Evolutionary conservation across 31 red algal genomes (phyloP), one percentile per base, ranked within the genome.

Genomic region (Bonnemaisonia californica): DNA sequence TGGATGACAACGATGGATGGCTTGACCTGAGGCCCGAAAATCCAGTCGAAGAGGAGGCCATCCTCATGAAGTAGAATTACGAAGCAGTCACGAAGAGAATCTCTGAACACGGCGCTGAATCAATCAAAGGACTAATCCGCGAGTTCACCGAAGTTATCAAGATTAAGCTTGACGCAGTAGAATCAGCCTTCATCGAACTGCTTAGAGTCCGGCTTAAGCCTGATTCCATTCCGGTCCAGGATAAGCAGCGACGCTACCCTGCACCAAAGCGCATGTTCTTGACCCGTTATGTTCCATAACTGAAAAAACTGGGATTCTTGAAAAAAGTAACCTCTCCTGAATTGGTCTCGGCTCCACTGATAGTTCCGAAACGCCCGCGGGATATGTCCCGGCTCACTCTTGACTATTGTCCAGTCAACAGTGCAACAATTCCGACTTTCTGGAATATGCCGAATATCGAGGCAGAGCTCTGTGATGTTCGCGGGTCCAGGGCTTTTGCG

Each of bases 361-460:
- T 63, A 18, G 59, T 63, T 23, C 59, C 59, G 29, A 63, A 63
- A 63, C 24, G 24, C 29, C 59, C 59, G 8, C 59, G 12, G n/a
- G 29, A 8, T 16, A 63, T 30, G 24, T 63, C 5, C 24, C 59
- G 59, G 12, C 24, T 63, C 7, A 63, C 59, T 63, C 5, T 63
- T 32, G 59, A 63, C 59, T 63, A 30, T 9, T 22, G 59, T 18
- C 11, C 59, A 32, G 29, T 63, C 59, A 63, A 63, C 24, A 32
- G 8, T 23, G 59, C n/a, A 8, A 63, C 59, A 8, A 23, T 30
- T 18, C 59, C 59, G 59, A 63, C 29, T 8, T 24, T 24, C 8
- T 63, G 59, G 59, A 8, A 8, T 8, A 63, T 63, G 59, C 59
- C 59, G n/a, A 63, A 63, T 63, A 30, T 63, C n/a, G 59, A 63